Evolutionary conservation across 78 protist genomes (phyloP).

Genomic region (Trichosphaerium sp.): DNA sequence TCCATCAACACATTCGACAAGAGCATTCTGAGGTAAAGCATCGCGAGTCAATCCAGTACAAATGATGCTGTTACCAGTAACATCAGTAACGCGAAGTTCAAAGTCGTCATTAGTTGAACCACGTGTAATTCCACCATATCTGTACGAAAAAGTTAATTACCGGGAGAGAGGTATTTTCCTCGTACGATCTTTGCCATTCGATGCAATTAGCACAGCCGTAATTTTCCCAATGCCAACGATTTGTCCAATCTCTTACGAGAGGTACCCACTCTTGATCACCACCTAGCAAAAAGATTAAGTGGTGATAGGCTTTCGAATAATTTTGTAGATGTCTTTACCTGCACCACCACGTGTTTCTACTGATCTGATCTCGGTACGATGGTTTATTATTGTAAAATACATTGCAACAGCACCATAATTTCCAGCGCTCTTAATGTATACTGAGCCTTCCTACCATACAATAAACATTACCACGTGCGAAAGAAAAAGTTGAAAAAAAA

Average conservation of each 20-base stretch:
- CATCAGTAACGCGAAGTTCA: neutral
- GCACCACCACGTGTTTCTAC: neutral
- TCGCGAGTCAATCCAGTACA: neutral
- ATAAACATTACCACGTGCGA: too few species aligned
- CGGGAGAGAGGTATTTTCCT: neutral
- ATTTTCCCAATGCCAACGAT: neutral
- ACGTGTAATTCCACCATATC: neutral
- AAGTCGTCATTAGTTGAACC: neutral
- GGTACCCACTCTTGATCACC: slow-evolving; percentile 9
- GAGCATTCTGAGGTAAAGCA: too few species aligned
- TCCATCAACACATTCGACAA: too few species aligned
- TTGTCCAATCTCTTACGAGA: neutral
- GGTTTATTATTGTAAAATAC: neutral
- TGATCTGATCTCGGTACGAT: neutral
- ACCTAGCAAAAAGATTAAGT: too few species aligned
- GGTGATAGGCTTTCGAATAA: too few species aligned
- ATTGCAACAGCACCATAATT: neutral
- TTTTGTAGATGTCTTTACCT: too few species aligned
- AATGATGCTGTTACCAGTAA: neutral
- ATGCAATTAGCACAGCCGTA: neutral
- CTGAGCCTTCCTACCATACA: too few species aligned
- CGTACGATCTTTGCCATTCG: neutral
- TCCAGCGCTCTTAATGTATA: neutral
- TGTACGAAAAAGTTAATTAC: neutral
- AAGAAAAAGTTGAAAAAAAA: too few species aligned